phyloP scores from a whole-genome alignment of 768 basidiomycete species.

The Leucocoprinus leucothites region DNA sequence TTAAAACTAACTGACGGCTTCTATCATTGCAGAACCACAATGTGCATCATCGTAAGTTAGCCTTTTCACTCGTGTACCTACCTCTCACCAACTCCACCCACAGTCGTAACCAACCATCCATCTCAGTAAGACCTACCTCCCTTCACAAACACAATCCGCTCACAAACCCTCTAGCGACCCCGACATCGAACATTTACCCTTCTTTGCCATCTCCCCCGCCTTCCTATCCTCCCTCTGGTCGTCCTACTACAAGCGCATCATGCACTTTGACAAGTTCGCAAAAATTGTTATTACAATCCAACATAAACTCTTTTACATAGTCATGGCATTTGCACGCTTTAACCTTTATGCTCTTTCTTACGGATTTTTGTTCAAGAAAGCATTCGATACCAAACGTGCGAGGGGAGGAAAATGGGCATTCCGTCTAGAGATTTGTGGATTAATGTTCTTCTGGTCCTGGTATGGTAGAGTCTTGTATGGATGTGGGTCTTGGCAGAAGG shows the following conservation, averaged over 20 bases:
- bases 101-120: slow-evolving; percentile 97
- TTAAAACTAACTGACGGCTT: slow-evolving; percentile 5
- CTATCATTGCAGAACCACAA: slow-evolving; percentile 72
- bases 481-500: slow-evolving; percentile 68
- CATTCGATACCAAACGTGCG: slow-evolving; percentile 59
- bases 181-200: slow-evolving; percentile 86
- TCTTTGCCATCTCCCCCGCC: slow-evolving; percentile 87
- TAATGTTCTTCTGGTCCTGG: slow-evolving; percentile 90
- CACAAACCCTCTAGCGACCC: slow-evolving; percentile 53
- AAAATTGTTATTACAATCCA: slow-evolving; percentile 69
- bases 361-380: slow-evolving; percentile 61
- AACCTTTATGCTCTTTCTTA: slow-evolving; percentile 94
- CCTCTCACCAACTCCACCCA: slow-evolving; percentile 3
- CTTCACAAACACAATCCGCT: neutral
- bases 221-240: slow-evolving; percentile 90
- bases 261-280: slow-evolving; percentile 73
- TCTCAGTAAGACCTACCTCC: slow-evolving; percentile 64
- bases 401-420: slow-evolving; percentile 76
- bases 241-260: slow-evolving; percentile 89
- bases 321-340: slow-evolving; percentile 89
- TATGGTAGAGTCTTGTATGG: slow-evolving; percentile 67
- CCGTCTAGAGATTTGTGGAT: slow-evolving; percentile 69
- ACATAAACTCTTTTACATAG: slow-evolving; percentile 89
- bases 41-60: slow-evolving; percentile 84
- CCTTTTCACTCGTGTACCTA: neutral